Evolutionary conservation across 2,329 filamentous ascomycete genomes (phyloP).

Genomic region (Scortechinia acanthostroma): DNA sequence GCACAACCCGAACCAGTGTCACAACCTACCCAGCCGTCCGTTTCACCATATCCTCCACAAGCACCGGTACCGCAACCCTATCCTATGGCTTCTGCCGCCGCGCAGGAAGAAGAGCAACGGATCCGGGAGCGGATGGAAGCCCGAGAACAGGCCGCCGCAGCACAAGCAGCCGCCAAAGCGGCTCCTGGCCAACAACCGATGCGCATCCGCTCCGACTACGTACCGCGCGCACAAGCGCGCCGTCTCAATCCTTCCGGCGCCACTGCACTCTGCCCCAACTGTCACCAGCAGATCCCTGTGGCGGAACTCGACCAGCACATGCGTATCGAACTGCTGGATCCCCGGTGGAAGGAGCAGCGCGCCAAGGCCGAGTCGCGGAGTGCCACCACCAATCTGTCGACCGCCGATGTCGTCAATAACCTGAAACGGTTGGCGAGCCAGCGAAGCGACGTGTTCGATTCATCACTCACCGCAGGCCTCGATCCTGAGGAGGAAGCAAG

Average conservation of each 20-base stretch:
- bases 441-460: slow-evolving; percentile 79
- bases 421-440: slow-evolving; percentile 90
- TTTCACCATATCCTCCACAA: slow-evolving; percentile 17
- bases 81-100: slow-evolving; percentile 8
- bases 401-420: slow-evolving; percentile 83
- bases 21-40: slow-evolving; percentile 8
- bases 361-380: slow-evolving; percentile 80
- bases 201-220: slow-evolving; percentile 60
- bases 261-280: slow-evolving; percentile 58
- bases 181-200: slow-evolving; percentile 32
- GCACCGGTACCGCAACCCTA: not conserved
- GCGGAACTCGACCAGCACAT: slow-evolving; percentile 11
- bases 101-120: slow-evolving; percentile 8
- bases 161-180: slow-evolving; percentile 43
- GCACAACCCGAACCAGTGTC: slow-evolving; percentile 3
- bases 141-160: slow-evolving; percentile 29
- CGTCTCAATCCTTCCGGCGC: slow-evolving; percentile 25
- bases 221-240: slow-evolving; percentile 46
- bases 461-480: slow-evolving; percentile 58
- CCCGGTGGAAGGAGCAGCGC: slow-evolving; percentile 91
- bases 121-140: too few relatives aligned
- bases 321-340: slow-evolving; percentile 78
- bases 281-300: slow-evolving; percentile 53
- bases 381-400: slow-evolving; percentile 78
- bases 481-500: slow-evolving; percentile 69